Evolutionary conservation across 345 rosid species (phyloP).

Genomic region (Barbarea vulgaris): DNA sequence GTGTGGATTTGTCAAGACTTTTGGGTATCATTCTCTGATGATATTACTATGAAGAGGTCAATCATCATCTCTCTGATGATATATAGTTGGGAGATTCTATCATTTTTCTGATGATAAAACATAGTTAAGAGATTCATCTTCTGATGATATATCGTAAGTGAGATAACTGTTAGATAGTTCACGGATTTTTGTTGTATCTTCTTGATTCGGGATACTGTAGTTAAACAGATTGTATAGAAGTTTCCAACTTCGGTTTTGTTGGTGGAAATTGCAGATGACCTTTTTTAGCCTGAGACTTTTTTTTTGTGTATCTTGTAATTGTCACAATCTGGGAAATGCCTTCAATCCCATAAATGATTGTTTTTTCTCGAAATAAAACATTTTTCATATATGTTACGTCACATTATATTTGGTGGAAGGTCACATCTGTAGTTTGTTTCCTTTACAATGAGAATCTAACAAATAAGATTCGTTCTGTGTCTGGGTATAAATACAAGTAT

Average conservation of each 20-base stretch:
- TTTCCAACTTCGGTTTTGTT: conserved; percentile 7
- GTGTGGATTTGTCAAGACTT: conserved; percentile 10
- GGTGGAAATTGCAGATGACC: conserved; percentile 4
- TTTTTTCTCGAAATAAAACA: background rate
- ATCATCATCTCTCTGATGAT: conserved; percentile 40
- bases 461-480: conserved; percentile 29
- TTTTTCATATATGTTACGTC: background rate
- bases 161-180: conserved; percentile 24
- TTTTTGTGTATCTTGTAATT: background rate
- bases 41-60: conserved; percentile 15
- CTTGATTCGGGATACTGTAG: background rate
- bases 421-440: conserved; percentile 31
- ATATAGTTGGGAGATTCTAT: conserved; percentile 26
- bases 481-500: conserved; percentile 22
- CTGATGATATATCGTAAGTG: conserved; percentile 26
- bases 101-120: conserved; percentile 30
- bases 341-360: background rate
- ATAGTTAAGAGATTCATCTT: conserved; percentile 26
- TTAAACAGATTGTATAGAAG: conserved; percentile 15
- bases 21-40: conserved; percentile 33
- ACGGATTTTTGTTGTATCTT: conserved; percentile 24
- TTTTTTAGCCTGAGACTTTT: background rate
- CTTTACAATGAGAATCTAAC: conserved; percentile 34
- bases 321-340: conserved; percentile 2
- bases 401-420: background rate